These are phyloP conservation scores for Pleurostoma richardsiae DNA, from an alignment of 2,329 filamentous ascomycete species.

Conservation along the genomic window DNA sequence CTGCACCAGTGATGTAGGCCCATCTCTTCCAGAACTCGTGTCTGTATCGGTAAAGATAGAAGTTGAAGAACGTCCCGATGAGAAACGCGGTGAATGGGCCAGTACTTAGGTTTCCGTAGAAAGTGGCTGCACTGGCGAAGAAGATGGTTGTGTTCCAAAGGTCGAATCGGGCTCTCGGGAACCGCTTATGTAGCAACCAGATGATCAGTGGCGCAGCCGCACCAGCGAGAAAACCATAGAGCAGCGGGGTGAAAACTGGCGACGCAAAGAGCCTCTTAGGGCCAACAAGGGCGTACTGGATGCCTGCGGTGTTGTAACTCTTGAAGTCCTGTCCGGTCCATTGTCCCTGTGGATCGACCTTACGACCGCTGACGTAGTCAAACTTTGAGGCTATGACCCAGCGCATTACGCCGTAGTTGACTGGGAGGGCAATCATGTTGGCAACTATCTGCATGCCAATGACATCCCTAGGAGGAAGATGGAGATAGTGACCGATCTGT, in stretches of 20 bases:
- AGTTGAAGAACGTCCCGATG: constrained; percentile 11
- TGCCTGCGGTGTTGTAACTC: constrained; percentile 11
- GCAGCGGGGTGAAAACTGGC: constrained; percentile 9
- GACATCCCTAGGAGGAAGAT: constrained; percentile 12
- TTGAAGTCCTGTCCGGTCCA: constrained; percentile 12
- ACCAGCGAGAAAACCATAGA: constrained; percentile 12
- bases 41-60: constrained; percentile 11
- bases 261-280: constrained; percentile 11
- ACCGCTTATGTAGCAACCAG: constrained; percentile 12
- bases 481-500: constrained; percentile 9
- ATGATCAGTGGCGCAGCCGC: constrained; percentile 5
- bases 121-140: constrained; percentile 11
- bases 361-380: constrained; percentile 8
- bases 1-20: constrained; percentile 12
- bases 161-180: constrained; percentile 7
- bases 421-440: constrained; percentile 10
- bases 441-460: constrained; percentile 13
- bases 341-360: constrained; percentile 10
- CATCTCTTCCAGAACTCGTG: constrained; percentile 11
- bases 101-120: constrained; percentile 12
- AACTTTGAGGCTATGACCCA: constrained; percentile 10
- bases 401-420: constrained; percentile 14
- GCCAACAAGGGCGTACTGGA: constrained; percentile 12
- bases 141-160: constrained; percentile 16
- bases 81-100: constrained; percentile 11